These are phyloP conservation scores for Ligustrum vulgare DNA, from an alignment of 257 asterid species.

Conservation along the genomic window DNA sequence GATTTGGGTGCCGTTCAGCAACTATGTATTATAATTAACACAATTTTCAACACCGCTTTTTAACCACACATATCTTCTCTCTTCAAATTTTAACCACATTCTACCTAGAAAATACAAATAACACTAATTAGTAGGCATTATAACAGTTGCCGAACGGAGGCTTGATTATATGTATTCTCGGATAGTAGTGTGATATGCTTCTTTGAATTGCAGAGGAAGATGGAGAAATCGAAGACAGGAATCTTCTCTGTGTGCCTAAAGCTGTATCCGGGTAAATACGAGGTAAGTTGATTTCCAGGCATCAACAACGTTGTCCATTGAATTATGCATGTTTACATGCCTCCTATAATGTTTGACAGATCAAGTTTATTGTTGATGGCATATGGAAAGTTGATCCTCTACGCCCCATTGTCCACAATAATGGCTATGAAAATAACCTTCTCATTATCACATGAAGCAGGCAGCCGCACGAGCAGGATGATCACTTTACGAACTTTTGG, in stretches of 20 bases:
- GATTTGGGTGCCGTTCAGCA: too few species aligned
- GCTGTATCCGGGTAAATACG: slow-evolving; percentile 92
- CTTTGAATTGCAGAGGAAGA: slow-evolving; percentile 71
- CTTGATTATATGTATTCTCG: not conserved
- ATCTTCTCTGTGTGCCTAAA: slow-evolving; percentile 56
- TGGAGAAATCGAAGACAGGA: slow-evolving; percentile 71
- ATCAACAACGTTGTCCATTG: not conserved
- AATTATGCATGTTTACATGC: not conserved
- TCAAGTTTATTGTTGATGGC: slow-evolving; percentile 93
- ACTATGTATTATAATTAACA: too few species aligned
- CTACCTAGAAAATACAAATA: too few species aligned
- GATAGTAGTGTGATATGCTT: slow-evolving; percentile 15
- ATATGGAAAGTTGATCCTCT: slow-evolving; percentile 81
- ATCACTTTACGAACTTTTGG: not conserved
- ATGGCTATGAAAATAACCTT: slow-evolving; percentile 75
- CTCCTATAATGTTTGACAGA: slow-evolving; percentile 42
- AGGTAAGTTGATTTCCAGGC: slow-evolving; percentile 44
- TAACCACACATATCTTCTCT: too few species aligned
- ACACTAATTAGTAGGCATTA: too few species aligned
- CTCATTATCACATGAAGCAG: slow-evolving; percentile 45
- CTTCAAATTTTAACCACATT: too few species aligned
- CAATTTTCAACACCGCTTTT: too few species aligned
- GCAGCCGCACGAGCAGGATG: not conserved
- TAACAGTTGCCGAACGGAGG: too few species aligned
- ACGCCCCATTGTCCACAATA: slow-evolving; percentile 56